These are phyloP conservation scores for Biscutella auriculata DNA, from an alignment of 441 rosid species.

Conservation along the genomic window DNA sequence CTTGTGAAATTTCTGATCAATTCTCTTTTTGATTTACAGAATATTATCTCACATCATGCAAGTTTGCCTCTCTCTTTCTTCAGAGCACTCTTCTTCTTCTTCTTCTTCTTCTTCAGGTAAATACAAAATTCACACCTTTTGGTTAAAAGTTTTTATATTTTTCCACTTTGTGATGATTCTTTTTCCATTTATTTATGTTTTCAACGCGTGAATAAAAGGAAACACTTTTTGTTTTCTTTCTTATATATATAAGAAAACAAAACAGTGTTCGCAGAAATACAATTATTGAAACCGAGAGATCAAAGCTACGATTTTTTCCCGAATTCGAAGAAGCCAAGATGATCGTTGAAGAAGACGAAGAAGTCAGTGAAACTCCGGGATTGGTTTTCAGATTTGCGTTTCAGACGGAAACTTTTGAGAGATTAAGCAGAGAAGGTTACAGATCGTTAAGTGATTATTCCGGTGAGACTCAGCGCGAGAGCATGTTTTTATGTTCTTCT, in stretches of 20 bases:
- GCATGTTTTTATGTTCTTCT: background rate
- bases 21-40: conserved; percentile 15
- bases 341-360: conserved; percentile 6
- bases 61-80: conserved; percentile 14
- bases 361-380: background rate
- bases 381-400: conserved; percentile 21
- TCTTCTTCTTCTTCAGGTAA: no score
- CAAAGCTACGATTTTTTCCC: background rate
- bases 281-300: conserved; percentile 14
- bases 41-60: conserved; percentile 27
- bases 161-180: background rate
- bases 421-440: conserved; percentile 16
- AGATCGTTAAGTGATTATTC: background rate
- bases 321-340: background rate
- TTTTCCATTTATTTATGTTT: background rate
- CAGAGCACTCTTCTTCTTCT: conserved; percentile 27
- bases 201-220: conserved; percentile 1
- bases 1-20: conserved; percentile 4
- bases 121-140: no score
- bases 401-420: conserved; percentile 20
- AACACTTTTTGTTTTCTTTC: background rate
- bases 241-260: background rate
- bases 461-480: background rate
- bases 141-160: no score
- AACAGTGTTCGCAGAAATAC: background rate